These are phyloP conservation scores for Boletus pseudo-olivaceus DNA, from an alignment of 768 basidiomycete genomes.

Conservation along the genomic window DNA sequence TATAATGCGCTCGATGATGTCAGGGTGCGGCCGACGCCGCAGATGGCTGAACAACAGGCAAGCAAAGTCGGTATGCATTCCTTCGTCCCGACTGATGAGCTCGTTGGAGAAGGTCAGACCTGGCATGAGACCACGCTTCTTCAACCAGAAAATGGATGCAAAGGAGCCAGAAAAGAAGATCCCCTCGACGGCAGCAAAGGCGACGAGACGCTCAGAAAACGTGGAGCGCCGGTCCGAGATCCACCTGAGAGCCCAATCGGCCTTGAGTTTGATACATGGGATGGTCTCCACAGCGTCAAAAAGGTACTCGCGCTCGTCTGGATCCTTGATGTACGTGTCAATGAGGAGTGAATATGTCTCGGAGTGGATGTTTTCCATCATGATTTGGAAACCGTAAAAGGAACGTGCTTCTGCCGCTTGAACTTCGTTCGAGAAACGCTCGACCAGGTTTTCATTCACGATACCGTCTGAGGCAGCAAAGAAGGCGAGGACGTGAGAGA, in stretches of 20 bases:
- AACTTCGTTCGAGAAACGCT: conserved; percentile 91
- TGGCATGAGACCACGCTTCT: conserved; percentile 96
- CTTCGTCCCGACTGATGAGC: conserved; percentile 93
- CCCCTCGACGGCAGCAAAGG: conserved; percentile 96
- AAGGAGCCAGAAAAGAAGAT: conserved; percentile 96
- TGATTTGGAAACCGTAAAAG: conserved; percentile 97
- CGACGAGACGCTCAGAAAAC: conserved; percentile 86
- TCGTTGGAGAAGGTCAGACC: conserved; percentile 96
- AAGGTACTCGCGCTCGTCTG: conserved; percentile 68
- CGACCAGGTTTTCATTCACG: conserved; percentile 93
- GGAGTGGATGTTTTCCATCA: conserved; percentile 98
- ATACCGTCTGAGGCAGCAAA: conserved; percentile 97
- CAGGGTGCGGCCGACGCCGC: conserved; percentile 70
- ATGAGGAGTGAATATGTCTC: conserved; percentile 96
- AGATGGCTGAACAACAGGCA: conserved; percentile 87
- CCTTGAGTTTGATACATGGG: conserved; percentile 88
- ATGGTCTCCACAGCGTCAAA: conserved; percentile 95
- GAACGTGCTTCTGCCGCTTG: conserved; percentile 91
- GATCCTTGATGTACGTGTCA: conserved; percentile 90
- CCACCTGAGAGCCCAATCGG: conserved; percentile 94
- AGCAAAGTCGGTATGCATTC: conserved; percentile 95
- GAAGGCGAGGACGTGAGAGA: conserved; percentile 92
- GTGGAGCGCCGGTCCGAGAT: conserved; percentile 77
- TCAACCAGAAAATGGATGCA: conserved; percentile 94
- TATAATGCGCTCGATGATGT: conserved; percentile 68